phyloP scores from a whole-genome alignment of 192 early-diverging fungal species.

The Diversispora eburnea region DNA sequence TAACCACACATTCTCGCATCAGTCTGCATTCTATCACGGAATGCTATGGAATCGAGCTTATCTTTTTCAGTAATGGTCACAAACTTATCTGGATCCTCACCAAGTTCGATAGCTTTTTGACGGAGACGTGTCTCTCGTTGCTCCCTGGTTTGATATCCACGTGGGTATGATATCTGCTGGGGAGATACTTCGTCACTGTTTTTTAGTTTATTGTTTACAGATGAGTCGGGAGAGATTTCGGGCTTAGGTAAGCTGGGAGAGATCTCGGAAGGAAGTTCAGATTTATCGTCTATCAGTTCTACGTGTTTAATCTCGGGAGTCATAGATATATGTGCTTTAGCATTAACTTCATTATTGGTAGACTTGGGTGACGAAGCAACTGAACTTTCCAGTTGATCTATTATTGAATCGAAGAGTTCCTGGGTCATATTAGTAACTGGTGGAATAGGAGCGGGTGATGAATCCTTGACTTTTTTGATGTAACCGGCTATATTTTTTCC shows the following conservation, averaged over 20 bases:
- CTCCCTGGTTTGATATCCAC: too few relatives aligned
- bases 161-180: too few relatives aligned
- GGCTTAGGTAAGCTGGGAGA: too few relatives aligned
- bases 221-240: too few relatives aligned
- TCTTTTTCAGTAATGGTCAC: constrained; percentile 12
- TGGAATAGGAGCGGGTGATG: neutral
- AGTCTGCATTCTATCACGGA: constrained; percentile 1
- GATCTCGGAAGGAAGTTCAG: too few relatives aligned
- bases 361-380: too few relatives aligned
- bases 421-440: constrained; percentile 1
- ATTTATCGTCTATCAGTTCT: too few relatives aligned
- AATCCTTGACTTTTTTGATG: constrained; percentile 4
- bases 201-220: too few relatives aligned
- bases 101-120: neutral
- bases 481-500: neutral
- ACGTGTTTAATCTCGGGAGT: too few relatives aligned
- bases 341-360: too few relatives aligned
- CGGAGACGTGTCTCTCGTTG: neutral
- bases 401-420: constrained; percentile 11
- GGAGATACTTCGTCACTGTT: too few relatives aligned
- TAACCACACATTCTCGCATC: neutral
- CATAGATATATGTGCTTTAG: too few relatives aligned
- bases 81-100: constrained; percentile 3
- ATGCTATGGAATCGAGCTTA: constrained; percentile 1
- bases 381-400: neutral